Conservation (phyloP, 192 early-diverging fungal species). For the Anaeromyces robustus region DNA sequence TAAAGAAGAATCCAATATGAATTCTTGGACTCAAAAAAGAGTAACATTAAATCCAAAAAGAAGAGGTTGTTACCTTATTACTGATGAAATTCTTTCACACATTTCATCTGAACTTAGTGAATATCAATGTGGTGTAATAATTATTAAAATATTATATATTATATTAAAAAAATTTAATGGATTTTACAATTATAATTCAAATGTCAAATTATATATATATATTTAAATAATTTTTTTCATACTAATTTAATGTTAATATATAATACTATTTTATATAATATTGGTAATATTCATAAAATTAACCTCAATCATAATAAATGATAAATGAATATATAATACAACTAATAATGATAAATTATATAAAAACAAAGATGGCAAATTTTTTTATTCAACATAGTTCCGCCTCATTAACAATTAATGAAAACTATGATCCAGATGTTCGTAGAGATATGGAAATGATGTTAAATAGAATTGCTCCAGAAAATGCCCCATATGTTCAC, state of each 20-base stretch:
- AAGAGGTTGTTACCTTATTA: constrained; percentile 65
- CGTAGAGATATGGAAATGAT: constrained; percentile 75
- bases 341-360: constrained; percentile 31
- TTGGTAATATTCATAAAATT: no score
- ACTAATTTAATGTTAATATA: no score
- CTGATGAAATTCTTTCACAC: constrained; percentile 43
- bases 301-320: no score
- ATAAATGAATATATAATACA: no score
- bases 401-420: constrained; percentile 75
- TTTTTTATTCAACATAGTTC: constrained; percentile 70
- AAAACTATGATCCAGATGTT: constrained; percentile 66
- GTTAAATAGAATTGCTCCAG: constrained; percentile 67
- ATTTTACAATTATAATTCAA: no score
- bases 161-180: no score
- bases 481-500: constrained; percentile 59
- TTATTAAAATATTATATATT: no score
- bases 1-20: background rate
- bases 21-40: constrained; percentile 42
- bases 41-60: constrained; percentile 37
- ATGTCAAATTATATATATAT: no score
- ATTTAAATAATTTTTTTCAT: no score
- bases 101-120: constrained; percentile 38
- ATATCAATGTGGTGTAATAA: constrained; percentile 54
- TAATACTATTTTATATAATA: no score
- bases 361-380: background rate